These are phyloP conservation scores for Fusarium kyushuense DNA, from an alignment of 2,329 filamentous ascomycete species.

Conservation along the genomic window DNA sequence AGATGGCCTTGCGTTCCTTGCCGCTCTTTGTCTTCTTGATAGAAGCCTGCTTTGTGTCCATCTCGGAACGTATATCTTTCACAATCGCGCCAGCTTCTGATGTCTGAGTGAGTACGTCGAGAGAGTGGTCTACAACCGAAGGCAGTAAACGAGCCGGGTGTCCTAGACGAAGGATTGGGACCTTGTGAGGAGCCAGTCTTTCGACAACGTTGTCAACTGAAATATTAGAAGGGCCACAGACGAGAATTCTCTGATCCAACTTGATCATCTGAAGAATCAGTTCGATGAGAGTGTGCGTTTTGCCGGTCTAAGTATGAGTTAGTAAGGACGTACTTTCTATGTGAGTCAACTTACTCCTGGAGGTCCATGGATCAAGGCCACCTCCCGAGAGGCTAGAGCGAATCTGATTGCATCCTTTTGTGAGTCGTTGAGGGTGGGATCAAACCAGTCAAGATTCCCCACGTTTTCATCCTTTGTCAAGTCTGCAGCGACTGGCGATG, in stretches of 20 bases:
- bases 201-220: constrained; percentile 99
- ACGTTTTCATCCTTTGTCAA: constrained; percentile 57
- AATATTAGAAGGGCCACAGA: constrained; percentile 97
- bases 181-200: constrained; percentile 83
- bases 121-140: constrained; percentile 86
- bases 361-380: constrained; percentile 93
- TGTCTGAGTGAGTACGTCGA: constrained; percentile 90
- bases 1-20: constrained; percentile 83
- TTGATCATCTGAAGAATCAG: constrained; percentile 90
- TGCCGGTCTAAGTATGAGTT: constrained; percentile 74
- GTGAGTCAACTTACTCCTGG: constrained; percentile 73
- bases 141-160: constrained; percentile 92
- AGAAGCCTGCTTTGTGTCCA: constrained; percentile 90
- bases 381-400: constrained; percentile 81
- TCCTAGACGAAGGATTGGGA: constrained; percentile 89
- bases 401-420: constrained; percentile 82
- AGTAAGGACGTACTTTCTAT: constrained; percentile 9
- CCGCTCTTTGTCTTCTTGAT: constrained; percentile 89
- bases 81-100: constrained; percentile 92
- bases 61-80: constrained; percentile 88
- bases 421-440: constrained; percentile 71
- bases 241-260: constrained; percentile 78
- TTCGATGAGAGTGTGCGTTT: constrained; percentile 96
- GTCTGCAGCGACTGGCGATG: constrained; percentile 61
- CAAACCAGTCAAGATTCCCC: constrained; percentile 68